Conservation (phyloP, 495 filamentous ascomycete species). For the Aspergillus egyptiacus region DNA sequence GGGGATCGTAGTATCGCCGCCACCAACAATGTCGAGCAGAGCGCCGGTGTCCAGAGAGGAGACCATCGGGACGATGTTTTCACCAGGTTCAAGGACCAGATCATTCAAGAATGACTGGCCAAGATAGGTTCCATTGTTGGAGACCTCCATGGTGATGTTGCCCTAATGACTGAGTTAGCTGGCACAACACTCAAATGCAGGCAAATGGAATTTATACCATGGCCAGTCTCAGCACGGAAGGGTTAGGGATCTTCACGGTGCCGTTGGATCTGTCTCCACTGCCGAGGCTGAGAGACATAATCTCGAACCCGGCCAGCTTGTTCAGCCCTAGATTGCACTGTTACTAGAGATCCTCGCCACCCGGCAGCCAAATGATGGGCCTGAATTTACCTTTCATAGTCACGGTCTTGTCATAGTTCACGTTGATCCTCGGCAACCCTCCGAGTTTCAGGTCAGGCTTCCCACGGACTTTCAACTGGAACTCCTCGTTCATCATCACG, state of each 20-base stretch:
- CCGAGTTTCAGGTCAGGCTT: constrained; percentile 48
- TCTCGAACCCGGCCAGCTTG: constrained; percentile 52
- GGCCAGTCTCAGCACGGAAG: constrained; percentile 55
- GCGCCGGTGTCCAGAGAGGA: constrained; percentile 46
- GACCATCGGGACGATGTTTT: constrained; percentile 51
- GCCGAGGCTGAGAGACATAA: constrained; percentile 38
- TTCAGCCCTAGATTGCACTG: constrained; percentile 46
- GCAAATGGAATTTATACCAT: constrained; percentile 43
- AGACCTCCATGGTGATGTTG: constrained; percentile 58
- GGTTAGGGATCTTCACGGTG: constrained; percentile 62
- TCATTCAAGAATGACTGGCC: constrained; percentile 53
- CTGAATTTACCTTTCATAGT: constrained; percentile 48
- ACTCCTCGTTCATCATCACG: constrained; percentile 50
- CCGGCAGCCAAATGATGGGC: not conserved
- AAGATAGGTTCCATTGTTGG: constrained; percentile 43
- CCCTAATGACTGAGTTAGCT: constrained; percentile 40
- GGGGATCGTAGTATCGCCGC: constrained; percentile 51
- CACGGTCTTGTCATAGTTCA: constrained; percentile 52
- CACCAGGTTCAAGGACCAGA: constrained; percentile 54
- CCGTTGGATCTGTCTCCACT: constrained; percentile 59
- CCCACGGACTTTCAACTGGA: constrained; percentile 54
- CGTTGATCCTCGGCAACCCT: constrained; percentile 39
- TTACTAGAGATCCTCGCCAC: not conserved
- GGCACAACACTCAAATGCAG: not conserved
- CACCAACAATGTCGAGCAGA: constrained; percentile 30